Evolutionary conservation across 1,284 basidiomycete species (phyloP), one percentile per base, ranked within the genome.

Genomic region (Melampsora americana): DNA sequence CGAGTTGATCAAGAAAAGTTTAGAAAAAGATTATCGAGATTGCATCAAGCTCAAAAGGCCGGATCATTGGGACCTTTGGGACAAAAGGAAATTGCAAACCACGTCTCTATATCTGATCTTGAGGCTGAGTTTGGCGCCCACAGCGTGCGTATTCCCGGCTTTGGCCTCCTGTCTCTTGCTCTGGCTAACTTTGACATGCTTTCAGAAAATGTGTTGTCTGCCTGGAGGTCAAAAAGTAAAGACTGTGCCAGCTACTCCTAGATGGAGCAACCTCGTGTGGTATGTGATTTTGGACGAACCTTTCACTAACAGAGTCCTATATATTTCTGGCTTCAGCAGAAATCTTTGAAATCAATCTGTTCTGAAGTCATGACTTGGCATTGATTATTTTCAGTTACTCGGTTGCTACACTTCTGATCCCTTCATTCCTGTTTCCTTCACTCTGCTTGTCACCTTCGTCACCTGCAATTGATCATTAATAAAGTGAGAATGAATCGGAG

Each of bases 141-240:
- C 88, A 82, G 81, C 78, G 81, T 80, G 79, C 80, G 66, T 77
- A 5, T 16, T 30, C 30, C 9, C 0, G 30, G 46, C 12, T 44
- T 42, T 20, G 35, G 39, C 5, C 23, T 26, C 32, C 20, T 53
- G 16, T 53, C 18, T 59, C 60, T 12, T 42, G 20, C 26, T 26
- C 20, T 35, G 14, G 11, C 32, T 35, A 48, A 28, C 64, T 23
- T 68, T 42, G 30, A 30, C 48, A 44, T 18, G 39, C 28, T 5
- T 50, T 32, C 30, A 76, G 73, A 76, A 66, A 80, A 95, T 95
- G 93, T 88, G 93, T 79, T 94, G 95, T 89, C 90, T 97, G 69
- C 96, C 93, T 78, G 96, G 96, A 86, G 96, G 96, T 84, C 96
- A 99, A 86, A 99, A 99, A 87, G 95, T 97, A 84, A 97, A 98